Evolutionary conservation across 2,329 filamentous ascomycete genomes (phyloP).

Genomic region (Aspergillus sp.): DNA sequence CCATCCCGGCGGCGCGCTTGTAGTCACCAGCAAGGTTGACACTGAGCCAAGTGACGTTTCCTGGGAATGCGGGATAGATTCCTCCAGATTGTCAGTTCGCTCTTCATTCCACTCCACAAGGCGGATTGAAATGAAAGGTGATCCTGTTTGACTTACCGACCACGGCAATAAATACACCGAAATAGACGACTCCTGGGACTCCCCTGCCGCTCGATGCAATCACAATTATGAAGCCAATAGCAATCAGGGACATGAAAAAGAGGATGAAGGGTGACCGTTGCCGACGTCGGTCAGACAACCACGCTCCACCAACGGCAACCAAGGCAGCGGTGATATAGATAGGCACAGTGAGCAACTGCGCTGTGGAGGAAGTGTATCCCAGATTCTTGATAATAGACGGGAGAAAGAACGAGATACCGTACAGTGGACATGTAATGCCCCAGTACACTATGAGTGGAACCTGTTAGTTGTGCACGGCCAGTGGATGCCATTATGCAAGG

Average conservation of each 20-base stretch:
- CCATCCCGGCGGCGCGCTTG: slow-evolving; percentile 61
- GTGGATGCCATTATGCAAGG: neutral
- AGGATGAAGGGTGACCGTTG: slow-evolving; percentile 58
- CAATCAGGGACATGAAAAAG: slow-evolving; percentile 52
- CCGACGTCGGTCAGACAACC: slow-evolving; percentile 56
- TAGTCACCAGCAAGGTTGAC: slow-evolving; percentile 59
- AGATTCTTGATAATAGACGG: slow-evolving; percentile 44
- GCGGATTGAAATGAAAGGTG: neutral
- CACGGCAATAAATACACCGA: slow-evolving; percentile 48
- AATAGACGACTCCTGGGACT: slow-evolving; percentile 46
- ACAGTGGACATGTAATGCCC: slow-evolving; percentile 43
- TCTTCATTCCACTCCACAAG: neutral
- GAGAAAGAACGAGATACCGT: slow-evolving; percentile 41
- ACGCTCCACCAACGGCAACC: slow-evolving; percentile 47
- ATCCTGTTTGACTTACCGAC: slow-evolving; percentile 32
- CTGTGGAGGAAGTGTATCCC: slow-evolving; percentile 39
- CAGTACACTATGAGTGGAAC: slow-evolving; percentile 36
- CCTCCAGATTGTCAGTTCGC: slow-evolving; percentile 22
- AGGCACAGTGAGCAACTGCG: slow-evolving; percentile 42
- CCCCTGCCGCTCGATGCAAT: slow-evolving; percentile 33
- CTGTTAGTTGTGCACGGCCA: neutral
- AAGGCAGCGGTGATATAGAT: slow-evolving; percentile 42
- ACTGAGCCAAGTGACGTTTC: slow-evolving; percentile 56
- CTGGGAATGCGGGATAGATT: slow-evolving; percentile 48
- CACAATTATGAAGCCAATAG: slow-evolving; percentile 58